Conservation (phyloP, 2,329 filamentous ascomycete genomes). For the Aspergillus persii region DNA sequence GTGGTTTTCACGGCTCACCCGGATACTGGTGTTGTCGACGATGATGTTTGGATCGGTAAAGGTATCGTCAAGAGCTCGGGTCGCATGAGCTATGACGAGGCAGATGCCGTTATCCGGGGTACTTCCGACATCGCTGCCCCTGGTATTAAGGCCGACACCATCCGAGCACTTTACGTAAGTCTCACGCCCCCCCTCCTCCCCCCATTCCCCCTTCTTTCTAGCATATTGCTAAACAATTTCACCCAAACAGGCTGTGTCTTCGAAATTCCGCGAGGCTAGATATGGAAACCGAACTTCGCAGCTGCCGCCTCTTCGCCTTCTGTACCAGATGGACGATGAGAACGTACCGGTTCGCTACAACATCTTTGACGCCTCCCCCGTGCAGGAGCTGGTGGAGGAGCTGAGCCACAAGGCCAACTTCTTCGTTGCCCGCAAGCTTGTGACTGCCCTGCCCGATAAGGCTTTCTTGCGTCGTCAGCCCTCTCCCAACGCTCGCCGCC, state of each 20-base stretch:
- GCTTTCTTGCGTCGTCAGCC: constrained; percentile 85
- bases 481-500: constrained; percentile 79
- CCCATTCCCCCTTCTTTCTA: neutral
- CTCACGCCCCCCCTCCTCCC: neutral
- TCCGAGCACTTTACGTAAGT: constrained; percentile 73
- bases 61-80: constrained; percentile 88
- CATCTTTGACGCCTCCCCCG: constrained; percentile 85
- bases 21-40: constrained; percentile 76
- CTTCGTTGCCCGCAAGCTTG: constrained; percentile 82
- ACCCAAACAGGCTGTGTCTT: constrained; percentile 62
- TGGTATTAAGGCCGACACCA: constrained; percentile 68
- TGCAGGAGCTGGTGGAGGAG: constrained; percentile 93
- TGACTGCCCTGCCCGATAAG: constrained; percentile 79
- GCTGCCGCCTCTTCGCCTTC: constrained; percentile 79
- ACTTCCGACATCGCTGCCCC: constrained; percentile 61
- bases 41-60: constrained; percentile 91
- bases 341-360: constrained; percentile 96
- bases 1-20: constrained; percentile 90
- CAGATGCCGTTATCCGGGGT: constrained; percentile 75
- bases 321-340: constrained; percentile 95
- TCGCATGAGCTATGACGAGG: constrained; percentile 79
- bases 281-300: constrained; percentile 76
- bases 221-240: neutral
- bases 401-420: constrained; percentile 89
- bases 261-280: constrained; percentile 86